Percentiles rank a stretch among this genome's conserved stretches.
These are phyloP conservation scores for Solanum hybrid DNA, from an alignment of 305 asterid species.

Conservation along the genomic window DNA sequence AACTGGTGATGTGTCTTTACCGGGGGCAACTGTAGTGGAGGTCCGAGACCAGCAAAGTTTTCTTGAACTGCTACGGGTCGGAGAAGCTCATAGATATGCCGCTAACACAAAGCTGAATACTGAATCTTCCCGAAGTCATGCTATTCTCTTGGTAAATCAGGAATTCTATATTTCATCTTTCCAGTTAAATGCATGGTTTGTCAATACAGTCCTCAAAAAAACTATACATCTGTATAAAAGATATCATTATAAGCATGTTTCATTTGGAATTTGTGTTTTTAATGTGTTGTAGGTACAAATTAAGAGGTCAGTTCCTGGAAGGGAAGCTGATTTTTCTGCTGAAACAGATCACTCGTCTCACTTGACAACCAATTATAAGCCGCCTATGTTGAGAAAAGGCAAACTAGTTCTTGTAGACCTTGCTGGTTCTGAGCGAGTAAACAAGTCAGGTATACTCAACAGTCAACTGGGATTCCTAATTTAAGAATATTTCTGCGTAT, in stretches of 20 bases:
- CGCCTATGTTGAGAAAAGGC: constrained; percentile 78
- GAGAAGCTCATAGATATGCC: constrained; percentile 95
- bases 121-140: constrained; percentile 99
- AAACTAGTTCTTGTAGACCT: constrained; percentile 95
- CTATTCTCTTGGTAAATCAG: constrained; percentile 78
- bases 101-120: constrained; percentile 96
- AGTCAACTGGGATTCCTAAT: background rate
- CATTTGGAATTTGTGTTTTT: background rate
- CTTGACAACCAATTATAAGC: constrained; percentile 53
- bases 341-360: constrained; percentile 47
- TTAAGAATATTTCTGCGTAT: background rate
- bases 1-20: constrained; percentile 92
- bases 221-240: background rate
- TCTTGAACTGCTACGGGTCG: constrained; percentile 72
- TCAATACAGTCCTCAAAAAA: background rate
- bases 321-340: constrained; percentile 44
- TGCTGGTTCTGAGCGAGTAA: constrained; percentile 98
- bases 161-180: background rate
- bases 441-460: constrained; percentile 68
- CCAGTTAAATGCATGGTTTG: background rate
- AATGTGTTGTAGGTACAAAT: constrained; percentile 64
- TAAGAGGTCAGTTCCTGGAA: constrained; percentile 57
- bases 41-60: constrained; percentile 79
- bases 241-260: background rate
- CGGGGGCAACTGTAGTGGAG: constrained; percentile 89